phyloP scores from a whole-genome alignment of 73 alveolate genomes.

The Tetrahymena thermophila region DNA sequence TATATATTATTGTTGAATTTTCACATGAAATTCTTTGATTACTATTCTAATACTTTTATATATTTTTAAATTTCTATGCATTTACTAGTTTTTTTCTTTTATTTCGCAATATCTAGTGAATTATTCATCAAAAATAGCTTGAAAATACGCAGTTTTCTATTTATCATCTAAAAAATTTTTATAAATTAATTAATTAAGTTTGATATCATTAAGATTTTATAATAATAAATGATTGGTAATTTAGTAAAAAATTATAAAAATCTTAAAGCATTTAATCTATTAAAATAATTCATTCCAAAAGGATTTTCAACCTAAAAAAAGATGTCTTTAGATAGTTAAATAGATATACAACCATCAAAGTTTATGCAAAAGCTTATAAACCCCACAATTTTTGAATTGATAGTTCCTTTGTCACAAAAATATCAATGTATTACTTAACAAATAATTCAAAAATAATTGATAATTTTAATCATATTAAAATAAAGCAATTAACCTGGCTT shows the following conservation, averaged over 20 bases:
- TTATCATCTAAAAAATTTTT: too few species aligned
- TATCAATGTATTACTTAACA: background rate
- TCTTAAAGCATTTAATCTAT: too few species aligned
- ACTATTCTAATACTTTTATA: background rate
- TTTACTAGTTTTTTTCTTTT: background rate
- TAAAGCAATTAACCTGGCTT: background rate
- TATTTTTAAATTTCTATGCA: background rate
- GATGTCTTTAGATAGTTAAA: background rate
- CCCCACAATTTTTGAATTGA: background rate
- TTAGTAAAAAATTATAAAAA: too few species aligned
- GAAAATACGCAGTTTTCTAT: background rate
- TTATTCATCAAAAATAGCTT: background rate
- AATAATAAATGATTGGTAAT: background rate
- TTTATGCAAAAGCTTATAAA: background rate
- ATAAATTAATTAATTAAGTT: too few species aligned
- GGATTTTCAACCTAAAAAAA: background rate
- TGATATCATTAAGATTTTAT: too few species aligned
- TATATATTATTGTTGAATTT: too few species aligned
- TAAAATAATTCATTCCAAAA: too few species aligned
- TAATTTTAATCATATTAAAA: background rate
- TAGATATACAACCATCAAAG: background rate
- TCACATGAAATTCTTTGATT: background rate
- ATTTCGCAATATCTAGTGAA: background rate
- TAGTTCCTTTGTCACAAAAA: background rate
- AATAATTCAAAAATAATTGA: background rate